phyloP scores from a whole-genome alignment of 1,284 basidiomycete species.

The Puccinia brachypodii region DNA sequence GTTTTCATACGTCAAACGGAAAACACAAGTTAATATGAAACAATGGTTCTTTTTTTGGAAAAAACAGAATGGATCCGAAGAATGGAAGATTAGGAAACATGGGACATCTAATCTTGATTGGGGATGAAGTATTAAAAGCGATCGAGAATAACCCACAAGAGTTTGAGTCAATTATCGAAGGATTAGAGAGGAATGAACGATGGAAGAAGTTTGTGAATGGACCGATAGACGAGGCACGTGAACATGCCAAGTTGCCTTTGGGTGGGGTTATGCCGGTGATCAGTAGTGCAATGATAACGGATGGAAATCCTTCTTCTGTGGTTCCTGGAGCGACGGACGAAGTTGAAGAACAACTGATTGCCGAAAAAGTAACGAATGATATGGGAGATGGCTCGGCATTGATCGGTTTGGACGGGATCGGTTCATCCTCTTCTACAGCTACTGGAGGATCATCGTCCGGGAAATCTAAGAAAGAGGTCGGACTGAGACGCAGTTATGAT shows the following conservation, averaged over 20 bases:
- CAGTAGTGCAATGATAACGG: neutral
- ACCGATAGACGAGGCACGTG: conserved; percentile 79
- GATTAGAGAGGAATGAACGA: conserved; percentile 71
- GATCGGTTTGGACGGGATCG: conserved; percentile 10
- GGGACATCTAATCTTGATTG: conserved; percentile 92
- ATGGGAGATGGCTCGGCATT: conserved; percentile 49
- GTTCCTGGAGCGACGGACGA: conserved; percentile 58
- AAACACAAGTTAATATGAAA: neutral
- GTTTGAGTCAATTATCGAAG: conserved; percentile 66
- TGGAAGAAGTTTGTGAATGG: conserved; percentile 86
- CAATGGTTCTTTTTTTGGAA: neutral
- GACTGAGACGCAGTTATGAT: too few relatives aligned
- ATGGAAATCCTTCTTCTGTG: neutral
- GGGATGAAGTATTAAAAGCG: conserved; percentile 81
- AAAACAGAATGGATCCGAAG: conserved; percentile 56
- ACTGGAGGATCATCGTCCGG: too few relatives aligned
- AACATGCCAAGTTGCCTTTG: conserved; percentile 72
- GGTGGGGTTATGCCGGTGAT: conserved; percentile 65
- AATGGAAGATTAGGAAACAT: conserved; percentile 86
- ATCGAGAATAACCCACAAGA: conserved; percentile 82
- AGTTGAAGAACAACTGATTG: conserved; percentile 15
- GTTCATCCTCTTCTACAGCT: too few relatives aligned
- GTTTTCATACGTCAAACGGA: too few relatives aligned
- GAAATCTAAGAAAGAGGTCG: too few relatives aligned
- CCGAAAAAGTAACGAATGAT: conserved; percentile 48